Evolutionary conservation across 2,329 filamentous ascomycete genomes (phyloP).

Genomic region (Triangularia verruculosa): DNA sequence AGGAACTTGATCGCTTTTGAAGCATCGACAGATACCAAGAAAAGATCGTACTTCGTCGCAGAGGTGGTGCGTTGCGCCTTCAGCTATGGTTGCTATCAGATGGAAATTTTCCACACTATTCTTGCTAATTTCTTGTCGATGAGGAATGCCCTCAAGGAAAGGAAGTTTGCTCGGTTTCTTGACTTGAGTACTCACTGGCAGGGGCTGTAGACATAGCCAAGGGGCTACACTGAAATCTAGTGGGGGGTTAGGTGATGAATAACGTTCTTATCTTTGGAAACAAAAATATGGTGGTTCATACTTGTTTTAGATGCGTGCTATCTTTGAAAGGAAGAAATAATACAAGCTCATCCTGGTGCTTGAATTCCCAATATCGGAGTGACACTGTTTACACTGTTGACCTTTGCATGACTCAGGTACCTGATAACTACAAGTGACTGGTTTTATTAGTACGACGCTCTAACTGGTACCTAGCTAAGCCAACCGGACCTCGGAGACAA

Average conservation of each 20-base stretch:
- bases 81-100: constrained; percentile 15
- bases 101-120: constrained; percentile 5
- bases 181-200: neutral
- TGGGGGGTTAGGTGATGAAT: neutral
- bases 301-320: no score
- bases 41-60: constrained; percentile 13
- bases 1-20: constrained; percentile 13
- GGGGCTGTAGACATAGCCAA: neutral
- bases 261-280: neutral
- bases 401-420: neutral
- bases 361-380: neutral
- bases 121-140: neutral
- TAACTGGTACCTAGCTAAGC: neutral
- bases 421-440: neutral
- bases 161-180: neutral
- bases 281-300: no score
- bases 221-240: neutral
- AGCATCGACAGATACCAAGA: neutral
- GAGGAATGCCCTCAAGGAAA: neutral
- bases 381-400: neutral
- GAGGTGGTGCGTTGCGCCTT: constrained; percentile 13
- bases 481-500: neutral
- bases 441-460: neutral
- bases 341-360: neutral
- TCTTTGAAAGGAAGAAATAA: no score